Base-by-base conservation (phyloP, 257 asterid species). In the Verbena officinalis region DNA sequence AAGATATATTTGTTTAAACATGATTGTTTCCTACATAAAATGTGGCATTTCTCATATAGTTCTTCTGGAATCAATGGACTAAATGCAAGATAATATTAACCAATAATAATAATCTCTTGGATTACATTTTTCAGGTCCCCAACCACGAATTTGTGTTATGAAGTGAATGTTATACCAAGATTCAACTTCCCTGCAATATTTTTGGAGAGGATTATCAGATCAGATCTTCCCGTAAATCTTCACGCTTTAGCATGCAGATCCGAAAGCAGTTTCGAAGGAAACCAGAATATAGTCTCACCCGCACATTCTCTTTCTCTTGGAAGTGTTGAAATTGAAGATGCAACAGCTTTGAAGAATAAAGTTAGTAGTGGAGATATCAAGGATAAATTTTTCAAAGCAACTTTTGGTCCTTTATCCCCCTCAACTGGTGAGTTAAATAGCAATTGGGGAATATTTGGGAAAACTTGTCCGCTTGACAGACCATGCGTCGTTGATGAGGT, bases 151-250 rank as follows among this genome's bases (percentile, higher is more conserved):
- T 77, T 92, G 75, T 72, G 87, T 64, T 89, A 92, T 72, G 96
- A 92, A 81, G 85, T 92, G 56, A 89, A 85, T 65, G 96, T 92
- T 51, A 87, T 92, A 53, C 98, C 97, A 19, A 80, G 89, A 60
- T 92, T 92, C 88, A 92, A 80, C 77, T 92, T 92, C 75, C 96
- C 98, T 15, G 93, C 97, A 50, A 87, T 92, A 73, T 89, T 92
- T 88, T 85, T 92, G 70, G 97, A 92, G 84, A 83, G 90, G 77
- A 92, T 92, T 57, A 85, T 92, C 67, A 68, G 89, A 69, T 92
- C 98, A 39, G 98, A 92, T 77, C 98, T 92, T 80, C 98, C 98
- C 0, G 86, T 85, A 64, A 92, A 92, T 77, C 97, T 86, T 65
- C 89, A 79, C 53, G 98, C 98, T 24, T 62, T 93, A 71, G 97